These are phyloP conservation scores for Laburnicola sp. DNA, from an alignment of 2,329 filamentous ascomycete genomes.

Conservation along the genomic window DNA sequence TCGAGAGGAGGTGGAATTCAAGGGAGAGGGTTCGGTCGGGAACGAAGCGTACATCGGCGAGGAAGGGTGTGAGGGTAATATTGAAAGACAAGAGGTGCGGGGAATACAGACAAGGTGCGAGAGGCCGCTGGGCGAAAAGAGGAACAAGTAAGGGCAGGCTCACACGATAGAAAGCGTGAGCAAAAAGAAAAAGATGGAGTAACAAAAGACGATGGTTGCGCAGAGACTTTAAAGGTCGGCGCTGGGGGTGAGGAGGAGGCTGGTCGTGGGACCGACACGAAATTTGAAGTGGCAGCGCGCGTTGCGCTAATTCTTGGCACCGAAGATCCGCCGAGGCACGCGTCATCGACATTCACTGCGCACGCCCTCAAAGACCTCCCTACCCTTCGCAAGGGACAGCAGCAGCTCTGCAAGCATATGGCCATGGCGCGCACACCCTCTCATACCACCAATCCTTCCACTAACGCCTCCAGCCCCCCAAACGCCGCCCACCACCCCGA, in stretches of 20 bases:
- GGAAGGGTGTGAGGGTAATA: background rate
- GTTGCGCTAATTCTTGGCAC: constrained; percentile 1
- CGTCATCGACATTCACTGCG: background rate
- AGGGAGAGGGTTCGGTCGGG: background rate
- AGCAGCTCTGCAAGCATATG: background rate
- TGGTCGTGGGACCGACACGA: too few species aligned
- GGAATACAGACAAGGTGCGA: too few species aligned
- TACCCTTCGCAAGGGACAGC: background rate
- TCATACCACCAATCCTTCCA: too few species aligned
- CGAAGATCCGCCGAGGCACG: too few species aligned
- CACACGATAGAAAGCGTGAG: too few species aligned
- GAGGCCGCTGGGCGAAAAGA: too few species aligned
- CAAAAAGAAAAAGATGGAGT: too few species aligned
- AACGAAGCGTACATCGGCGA: background rate
- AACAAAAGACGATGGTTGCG: too few species aligned
- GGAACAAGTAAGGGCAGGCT: too few species aligned
- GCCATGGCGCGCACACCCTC: background rate
- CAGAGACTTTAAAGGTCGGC: too few species aligned
- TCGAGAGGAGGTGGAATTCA: background rate
- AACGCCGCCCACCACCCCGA: constrained; percentile 33
- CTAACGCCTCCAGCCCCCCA: constrained; percentile 32
- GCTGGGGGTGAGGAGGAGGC: too few species aligned
- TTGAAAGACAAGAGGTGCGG: background rate
- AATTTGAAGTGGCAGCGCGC: constrained; percentile 1
- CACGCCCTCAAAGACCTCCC: background rate